Conservation (phyloP, 352 stramenopile species). For the Pythium brassicae region DNA sequence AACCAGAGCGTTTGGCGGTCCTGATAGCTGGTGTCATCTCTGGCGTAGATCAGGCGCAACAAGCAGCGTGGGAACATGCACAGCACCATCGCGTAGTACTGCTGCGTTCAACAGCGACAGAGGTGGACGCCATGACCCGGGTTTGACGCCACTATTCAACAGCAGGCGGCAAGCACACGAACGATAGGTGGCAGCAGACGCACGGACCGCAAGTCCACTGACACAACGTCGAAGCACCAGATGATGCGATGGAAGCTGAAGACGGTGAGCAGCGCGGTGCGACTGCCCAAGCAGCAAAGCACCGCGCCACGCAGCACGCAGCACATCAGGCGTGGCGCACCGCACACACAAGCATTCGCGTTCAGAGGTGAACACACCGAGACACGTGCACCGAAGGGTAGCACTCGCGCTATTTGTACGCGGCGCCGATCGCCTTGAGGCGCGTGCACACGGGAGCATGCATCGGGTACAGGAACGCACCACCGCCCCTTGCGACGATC, state of each 20-base stretch:
- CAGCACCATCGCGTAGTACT: slow-evolving; percentile 89
- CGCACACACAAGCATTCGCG: neutral
- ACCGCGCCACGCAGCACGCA: neutral
- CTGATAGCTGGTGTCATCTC: slow-evolving; percentile 90
- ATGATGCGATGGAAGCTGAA: slow-evolving; percentile 91
- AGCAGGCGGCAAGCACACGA: too few species aligned
- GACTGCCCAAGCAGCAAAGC: slow-evolving; percentile 23
- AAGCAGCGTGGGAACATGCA: slow-evolving; percentile 92
- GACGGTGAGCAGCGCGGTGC: slow-evolving; percentile 79
- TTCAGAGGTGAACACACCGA: slow-evolving; percentile 24
- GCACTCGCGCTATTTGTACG: slow-evolving; percentile 74
- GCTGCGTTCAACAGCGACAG: neutral
- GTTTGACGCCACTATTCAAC: too few species aligned
- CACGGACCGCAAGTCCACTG: slow-evolving; percentile 72
- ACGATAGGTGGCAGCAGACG: too few species aligned
- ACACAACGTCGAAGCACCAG: slow-evolving; percentile 93
- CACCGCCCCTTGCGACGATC: slow-evolving; percentile 88
- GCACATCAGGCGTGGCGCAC: neutral
- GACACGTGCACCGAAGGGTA: slow-evolving; percentile 83
- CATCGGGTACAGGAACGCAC: slow-evolving; percentile 88
- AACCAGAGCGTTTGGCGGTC: slow-evolving; percentile 93
- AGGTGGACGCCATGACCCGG: neutral
- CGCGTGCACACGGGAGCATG: slow-evolving; percentile 60
- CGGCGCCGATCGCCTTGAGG: slow-evolving; percentile 55
- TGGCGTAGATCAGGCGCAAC: slow-evolving; percentile 64